Evolutionary conservation across 148 eudicot genomes (phyloP).

Genomic region (Selenicereus undatus): DNA sequence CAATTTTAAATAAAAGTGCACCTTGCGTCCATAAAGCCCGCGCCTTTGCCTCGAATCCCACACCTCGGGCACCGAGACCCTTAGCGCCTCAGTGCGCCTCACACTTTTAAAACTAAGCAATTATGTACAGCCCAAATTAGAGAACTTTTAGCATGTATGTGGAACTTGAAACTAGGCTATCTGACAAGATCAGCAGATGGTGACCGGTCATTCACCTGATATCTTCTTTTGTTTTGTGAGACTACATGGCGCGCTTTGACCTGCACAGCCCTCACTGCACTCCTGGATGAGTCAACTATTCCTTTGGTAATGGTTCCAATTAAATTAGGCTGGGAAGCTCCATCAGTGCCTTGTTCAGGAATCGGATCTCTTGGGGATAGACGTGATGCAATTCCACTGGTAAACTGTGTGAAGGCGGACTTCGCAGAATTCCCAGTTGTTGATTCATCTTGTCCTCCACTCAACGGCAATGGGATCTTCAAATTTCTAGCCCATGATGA

Average conservation of each 20-base stretch:
- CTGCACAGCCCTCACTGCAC: slow-evolving; percentile 88
- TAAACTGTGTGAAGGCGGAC: slow-evolving; percentile 70
- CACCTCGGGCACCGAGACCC: no score
- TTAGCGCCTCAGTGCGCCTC: no score
- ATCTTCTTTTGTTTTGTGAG: slow-evolving; percentile 97
- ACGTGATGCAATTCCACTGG: slow-evolving; percentile 68
- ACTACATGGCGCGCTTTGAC: slow-evolving; percentile 98
- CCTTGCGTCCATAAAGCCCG: no score
- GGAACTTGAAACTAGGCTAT: no score
- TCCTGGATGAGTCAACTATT: slow-evolving; percentile 84
- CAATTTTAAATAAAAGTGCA: no score
- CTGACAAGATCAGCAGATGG: no score
- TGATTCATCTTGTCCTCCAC: slow-evolving; percentile 54
- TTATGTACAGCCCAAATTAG: no score
- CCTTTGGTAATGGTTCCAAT: slow-evolving; percentile 84
- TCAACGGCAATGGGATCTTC: slow-evolving; percentile 56
- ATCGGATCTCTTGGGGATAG: slow-evolving; percentile 71
- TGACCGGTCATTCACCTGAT: slow-evolving; percentile 49
- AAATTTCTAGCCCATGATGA: slow-evolving; percentile 76
- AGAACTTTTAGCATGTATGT: no score
- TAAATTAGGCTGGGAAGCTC: slow-evolving; percentile 56
- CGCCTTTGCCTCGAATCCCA: no score
- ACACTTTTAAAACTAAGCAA: no score
- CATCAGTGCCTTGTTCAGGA: slow-evolving; percentile 53
- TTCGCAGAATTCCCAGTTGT: slow-evolving; percentile 53